Percentiles rank a stretch among this genome's conserved stretches.
Evolutionary conservation across 495 filamentous ascomycete genomes (phyloP).

Genomic region (Collariella sp.): DNA sequence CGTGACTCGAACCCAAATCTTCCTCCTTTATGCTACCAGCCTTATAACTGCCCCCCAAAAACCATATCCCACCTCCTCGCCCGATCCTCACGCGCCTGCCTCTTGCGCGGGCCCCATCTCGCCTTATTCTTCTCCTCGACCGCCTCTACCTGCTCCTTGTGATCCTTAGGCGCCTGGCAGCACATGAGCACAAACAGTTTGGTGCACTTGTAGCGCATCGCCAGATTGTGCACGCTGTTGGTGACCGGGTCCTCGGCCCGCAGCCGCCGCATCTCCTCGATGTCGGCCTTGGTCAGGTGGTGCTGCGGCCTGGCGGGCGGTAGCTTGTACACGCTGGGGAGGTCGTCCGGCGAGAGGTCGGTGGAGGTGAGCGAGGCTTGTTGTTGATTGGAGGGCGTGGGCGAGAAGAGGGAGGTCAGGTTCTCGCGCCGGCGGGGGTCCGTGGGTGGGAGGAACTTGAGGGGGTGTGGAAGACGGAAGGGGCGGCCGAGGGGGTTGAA

Average conservation of each 20-base stretch:
- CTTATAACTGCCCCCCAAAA: slow-evolving; percentile 41
- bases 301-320: slow-evolving; percentile 36
- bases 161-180: slow-evolving; percentile 32
- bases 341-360: not conserved
- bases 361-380: not conserved
- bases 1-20: not conserved
- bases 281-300: slow-evolving; percentile 63
- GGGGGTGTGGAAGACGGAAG: slow-evolving; percentile 76
- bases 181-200: slow-evolving; percentile 61
- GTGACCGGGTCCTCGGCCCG: slow-evolving; percentile 55
- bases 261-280: slow-evolving; percentile 70
- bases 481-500: slow-evolving; percentile 87
- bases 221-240: slow-evolving; percentile 65
- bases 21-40: no score
- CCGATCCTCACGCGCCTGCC: slow-evolving; percentile 66
- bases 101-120: slow-evolving; percentile 64
- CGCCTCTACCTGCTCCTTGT: slow-evolving; percentile 30
- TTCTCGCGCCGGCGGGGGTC: slow-evolving; percentile 58
- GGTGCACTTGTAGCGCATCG: slow-evolving; percentile 68
- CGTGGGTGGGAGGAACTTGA: slow-evolving; percentile 74
- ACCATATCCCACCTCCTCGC: slow-evolving; percentile 55
- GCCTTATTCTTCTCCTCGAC: slow-evolving; percentile 51
- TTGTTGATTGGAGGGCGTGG: slow-evolving; percentile 12
- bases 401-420: slow-evolving; percentile 33
- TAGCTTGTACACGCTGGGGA: slow-evolving; percentile 2